phyloP scores from a whole-genome alignment of 139 green algal genomes.

The Tetradesmus obliquus region DNA sequence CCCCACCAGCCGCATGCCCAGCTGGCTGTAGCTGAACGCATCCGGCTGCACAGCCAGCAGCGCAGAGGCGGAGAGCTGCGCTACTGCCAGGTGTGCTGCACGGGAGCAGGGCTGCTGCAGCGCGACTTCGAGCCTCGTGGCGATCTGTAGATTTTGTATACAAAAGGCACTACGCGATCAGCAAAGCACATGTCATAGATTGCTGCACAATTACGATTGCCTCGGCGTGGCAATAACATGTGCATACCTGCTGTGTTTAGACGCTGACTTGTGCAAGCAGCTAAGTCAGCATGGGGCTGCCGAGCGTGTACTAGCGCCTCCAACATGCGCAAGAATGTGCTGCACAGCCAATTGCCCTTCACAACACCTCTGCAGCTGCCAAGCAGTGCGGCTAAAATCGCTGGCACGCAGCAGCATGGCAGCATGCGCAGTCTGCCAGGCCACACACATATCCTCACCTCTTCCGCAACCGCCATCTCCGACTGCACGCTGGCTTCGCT shows the following conservation, averaged over 20 bases:
- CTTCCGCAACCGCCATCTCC: conserved; percentile 29
- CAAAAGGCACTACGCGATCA: not conserved
- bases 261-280: too few relatives aligned
- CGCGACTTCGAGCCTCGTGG: not conserved
- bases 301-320: too few relatives aligned
- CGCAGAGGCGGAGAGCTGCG: conserved; percentile 56
- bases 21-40: conserved; percentile 1
- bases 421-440: not conserved
- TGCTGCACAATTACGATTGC: too few relatives aligned
- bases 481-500: not conserved
- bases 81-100: conserved; percentile 40
- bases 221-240: too few relatives aligned
- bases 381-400: too few relatives aligned
- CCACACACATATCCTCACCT: not conserved
- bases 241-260: too few relatives aligned
- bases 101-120: not conserved
- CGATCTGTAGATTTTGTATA: not conserved
- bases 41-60: conserved; percentile 58
- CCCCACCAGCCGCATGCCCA: conserved; percentile 24
- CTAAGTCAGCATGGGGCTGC: too few relatives aligned
- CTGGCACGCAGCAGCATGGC: too few relatives aligned
- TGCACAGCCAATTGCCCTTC: too few relatives aligned
- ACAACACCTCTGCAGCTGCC: too few relatives aligned
- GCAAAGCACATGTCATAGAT: too few relatives aligned
- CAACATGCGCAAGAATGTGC: too few relatives aligned